Conservation (phyloP, 1,139 yeast genomes). For the Debaryomyces coudertii region DNA sequence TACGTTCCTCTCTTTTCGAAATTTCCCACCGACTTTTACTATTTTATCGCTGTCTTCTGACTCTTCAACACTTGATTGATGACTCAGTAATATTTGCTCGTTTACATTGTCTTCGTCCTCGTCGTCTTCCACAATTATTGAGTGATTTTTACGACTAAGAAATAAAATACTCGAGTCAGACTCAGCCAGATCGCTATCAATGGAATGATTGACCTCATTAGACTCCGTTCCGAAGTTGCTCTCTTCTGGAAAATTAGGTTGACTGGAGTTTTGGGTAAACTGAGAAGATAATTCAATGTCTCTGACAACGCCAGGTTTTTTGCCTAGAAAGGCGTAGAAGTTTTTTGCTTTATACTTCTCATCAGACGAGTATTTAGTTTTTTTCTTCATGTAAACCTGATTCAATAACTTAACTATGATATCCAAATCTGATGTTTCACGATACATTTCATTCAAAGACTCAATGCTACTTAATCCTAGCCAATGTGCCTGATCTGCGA, state of each 20-base stretch:
- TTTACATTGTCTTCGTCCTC: constrained; percentile 11
- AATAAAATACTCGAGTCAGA: constrained; percentile 1
- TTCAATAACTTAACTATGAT: constrained; percentile 40
- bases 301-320: constrained; percentile 1
- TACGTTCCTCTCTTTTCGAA: constrained; percentile 31
- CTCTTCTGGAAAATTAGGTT: background rate
- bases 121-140: constrained; percentile 14
- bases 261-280: background rate
- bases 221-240: background rate
- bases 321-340: constrained; percentile 43
- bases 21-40: constrained; percentile 39
- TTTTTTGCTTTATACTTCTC: constrained; percentile 43
- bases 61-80: constrained; percentile 11
- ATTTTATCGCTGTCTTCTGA: constrained; percentile 20
- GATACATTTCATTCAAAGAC: constrained; percentile 43
- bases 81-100: background rate
- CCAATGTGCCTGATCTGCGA: constrained; percentile 53
- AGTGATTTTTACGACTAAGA: constrained; percentile 8
- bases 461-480: constrained; percentile 42
- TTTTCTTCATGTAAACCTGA: constrained; percentile 36
- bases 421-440: constrained; percentile 37
- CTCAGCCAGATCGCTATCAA: constrained; percentile 5
- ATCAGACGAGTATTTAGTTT: constrained; percentile 40
- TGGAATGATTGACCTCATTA: background rate
- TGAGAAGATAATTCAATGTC: constrained; percentile 4